A percentile compares a stretch with the other conserved stretches of the same genome.
These are phyloP conservation scores for Cenchrus fungigraminus DNA, from an alignment of 176 grass and related monocot species.

Conservation along the genomic window DNA sequence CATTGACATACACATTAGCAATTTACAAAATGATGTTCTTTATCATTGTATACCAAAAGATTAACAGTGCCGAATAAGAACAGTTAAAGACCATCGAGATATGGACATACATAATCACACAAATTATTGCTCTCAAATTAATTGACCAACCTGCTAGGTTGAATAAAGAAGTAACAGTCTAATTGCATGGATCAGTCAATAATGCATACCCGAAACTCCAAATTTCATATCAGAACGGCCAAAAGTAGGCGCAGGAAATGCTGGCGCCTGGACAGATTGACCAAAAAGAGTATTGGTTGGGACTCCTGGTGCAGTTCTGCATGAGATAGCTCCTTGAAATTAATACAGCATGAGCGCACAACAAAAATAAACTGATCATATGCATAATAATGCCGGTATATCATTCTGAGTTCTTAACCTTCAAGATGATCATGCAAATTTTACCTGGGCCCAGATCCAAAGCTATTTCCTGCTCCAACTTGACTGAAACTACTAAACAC, in stretches of 20 bases:
- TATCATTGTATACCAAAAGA: background rate
- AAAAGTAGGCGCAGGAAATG: conserved; percentile 50
- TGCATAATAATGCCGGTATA: background rate
- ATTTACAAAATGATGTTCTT: background rate
- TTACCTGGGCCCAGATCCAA: conserved; percentile 55
- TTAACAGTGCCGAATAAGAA: background rate
- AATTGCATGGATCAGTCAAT: conserved; percentile 7
- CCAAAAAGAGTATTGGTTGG: conserved; percentile 44
- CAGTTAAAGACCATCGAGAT: background rate
- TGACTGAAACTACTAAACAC: conserved; percentile 86
- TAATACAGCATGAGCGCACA: background rate
- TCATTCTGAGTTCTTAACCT: conserved; percentile 2
- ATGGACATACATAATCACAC: conserved; percentile 3
- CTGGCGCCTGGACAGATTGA: conserved; percentile 39
- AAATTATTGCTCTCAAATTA: background rate
- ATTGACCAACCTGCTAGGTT: background rate
- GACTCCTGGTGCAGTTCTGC: conserved; percentile 54
- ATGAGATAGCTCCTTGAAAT: conserved; percentile 21
- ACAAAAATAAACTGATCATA: conserved; percentile 15
- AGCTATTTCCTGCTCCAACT: conserved; percentile 58
- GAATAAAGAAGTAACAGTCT: background rate
- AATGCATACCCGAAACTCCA: conserved; percentile 46
- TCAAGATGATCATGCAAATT: conserved; percentile 18
- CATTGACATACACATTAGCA: background rate
- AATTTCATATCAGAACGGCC: conserved; percentile 62